Base-by-base conservation (phyloP, 805 yeast genomes). In the Brettanomyces nanus region DNA sequence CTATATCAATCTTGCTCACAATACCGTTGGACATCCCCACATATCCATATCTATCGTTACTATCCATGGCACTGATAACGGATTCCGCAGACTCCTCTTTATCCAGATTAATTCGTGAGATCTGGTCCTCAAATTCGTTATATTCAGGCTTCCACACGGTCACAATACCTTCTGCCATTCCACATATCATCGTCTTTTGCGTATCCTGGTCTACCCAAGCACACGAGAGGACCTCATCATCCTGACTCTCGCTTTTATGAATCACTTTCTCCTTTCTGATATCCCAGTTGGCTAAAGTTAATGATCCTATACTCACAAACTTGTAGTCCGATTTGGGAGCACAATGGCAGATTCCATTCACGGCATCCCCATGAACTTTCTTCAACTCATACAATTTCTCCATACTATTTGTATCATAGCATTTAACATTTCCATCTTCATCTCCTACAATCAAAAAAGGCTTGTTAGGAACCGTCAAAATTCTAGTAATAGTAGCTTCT, bases 121-220 rank as follows among this genome's bases (percentile, higher is more conserved):
- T 66, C 61, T 90, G 97, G 58, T 90, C 97, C 41, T 64, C 68
- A 43, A 77, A 70, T 31, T 72, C 72, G 52, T 85, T 85, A 52
- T 73, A 73, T 22, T 73, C 67, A 20, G 81, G 77, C 48, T 75
- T 77, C 98, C 98, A 90, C 11, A 83, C 65, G 0, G 97, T 86
- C 5, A 86, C 68, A 11, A 85, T 73, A 3, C 97, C 97, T 52
- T 82, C 92, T 13, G 95, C 86, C 81, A 86, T 87, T 32, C 95
- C 90, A 48, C 89, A 87, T 4, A 81, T 73, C 46, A 55, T 40
- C 3, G 53, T 49, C 4, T 41, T 47, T 38, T 79, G 84, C 34
- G 69, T 71, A 11, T 76, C 70, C 2, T 72, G 72, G 44, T 80
- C 84, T 1, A 79, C 71, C 62, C 79, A 76, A 28, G 84, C 65